Evolutionary conservation across 2,329 filamentous ascomycete species (phyloP).

Genomic region (Trematosphaeria pertusa): DNA sequence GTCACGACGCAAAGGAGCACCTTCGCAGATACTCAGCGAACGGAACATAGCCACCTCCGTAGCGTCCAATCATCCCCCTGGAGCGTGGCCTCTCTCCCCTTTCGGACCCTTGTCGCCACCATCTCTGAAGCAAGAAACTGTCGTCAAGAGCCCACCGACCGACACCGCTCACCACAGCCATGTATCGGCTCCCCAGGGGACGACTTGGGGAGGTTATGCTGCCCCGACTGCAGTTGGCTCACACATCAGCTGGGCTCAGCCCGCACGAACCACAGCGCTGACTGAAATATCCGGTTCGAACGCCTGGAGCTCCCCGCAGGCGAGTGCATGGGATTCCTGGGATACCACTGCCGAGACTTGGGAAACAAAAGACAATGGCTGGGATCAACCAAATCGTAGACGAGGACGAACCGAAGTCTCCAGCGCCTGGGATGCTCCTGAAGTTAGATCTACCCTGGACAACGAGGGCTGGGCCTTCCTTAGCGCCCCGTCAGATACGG

Average conservation of each 20-base stretch:
- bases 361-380: constrained; percentile 5
- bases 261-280: constrained; percentile 3
- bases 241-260: constrained; percentile 19
- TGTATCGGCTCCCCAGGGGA: not conserved
- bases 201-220: constrained; percentile 7
- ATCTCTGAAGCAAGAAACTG: not conserved
- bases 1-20: constrained; percentile 12
- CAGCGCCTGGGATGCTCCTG: not conserved
- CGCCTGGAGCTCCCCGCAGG: constrained; percentile 20
- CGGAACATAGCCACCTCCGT: constrained; percentile 1
- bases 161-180: not conserved
- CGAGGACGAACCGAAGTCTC: not conserved
- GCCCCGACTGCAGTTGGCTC: constrained; percentile 8
- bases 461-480: constrained; percentile 9
- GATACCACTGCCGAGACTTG: constrained; percentile 25
- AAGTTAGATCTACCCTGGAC: too few species aligned
- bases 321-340: constrained; percentile 25
- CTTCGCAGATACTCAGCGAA: constrained; percentile 1
- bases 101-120: not conserved
- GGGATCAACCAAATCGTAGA: not conserved
- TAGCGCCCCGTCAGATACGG: constrained; percentile 1
- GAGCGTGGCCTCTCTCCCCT: constrained; percentile 33
- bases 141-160: too few species aligned
- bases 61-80: constrained; percentile 24
- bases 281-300: constrained; percentile 16